phyloP scores from a whole-genome alignment of 164 flowering plant species.

The Vitis cinerea region DNA sequence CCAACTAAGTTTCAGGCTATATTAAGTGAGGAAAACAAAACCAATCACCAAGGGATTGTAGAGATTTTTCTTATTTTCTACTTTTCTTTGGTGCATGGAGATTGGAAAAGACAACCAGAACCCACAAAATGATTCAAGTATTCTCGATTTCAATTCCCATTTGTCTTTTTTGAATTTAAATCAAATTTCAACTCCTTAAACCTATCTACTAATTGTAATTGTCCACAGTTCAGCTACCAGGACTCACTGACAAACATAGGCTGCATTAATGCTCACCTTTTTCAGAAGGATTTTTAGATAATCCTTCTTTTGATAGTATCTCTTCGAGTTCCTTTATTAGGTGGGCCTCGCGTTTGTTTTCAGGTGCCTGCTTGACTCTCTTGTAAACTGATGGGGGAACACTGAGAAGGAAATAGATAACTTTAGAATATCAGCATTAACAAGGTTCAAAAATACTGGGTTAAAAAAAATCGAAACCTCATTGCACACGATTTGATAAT shows the following conservation, averaged over 20 bases:
- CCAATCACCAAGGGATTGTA: too few relatives aligned
- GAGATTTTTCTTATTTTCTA: too few relatives aligned
- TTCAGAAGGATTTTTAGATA: conserved; percentile 80
- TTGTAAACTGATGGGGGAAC: conserved; percentile 79
- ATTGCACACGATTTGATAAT: conserved; percentile 88
- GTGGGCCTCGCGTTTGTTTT: conserved; percentile 67
- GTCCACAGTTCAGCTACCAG: background rate
- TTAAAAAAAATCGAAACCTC: conserved; percentile 44
- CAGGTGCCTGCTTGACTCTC: conserved; percentile 86
- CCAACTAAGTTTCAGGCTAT: too few relatives aligned
- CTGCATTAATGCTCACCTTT: conserved; percentile 50
- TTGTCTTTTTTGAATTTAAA: too few relatives aligned
- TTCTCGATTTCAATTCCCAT: too few relatives aligned
- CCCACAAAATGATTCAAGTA: too few relatives aligned
- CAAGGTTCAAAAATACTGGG: background rate
- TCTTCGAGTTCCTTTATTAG: conserved; percentile 77
- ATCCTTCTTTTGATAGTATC: conserved; percentile 78
- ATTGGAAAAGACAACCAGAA: too few relatives aligned
- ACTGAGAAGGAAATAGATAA: conserved; percentile 35
- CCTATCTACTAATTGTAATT: background rate
- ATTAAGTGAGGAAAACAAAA: too few relatives aligned
- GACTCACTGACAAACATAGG: background rate
- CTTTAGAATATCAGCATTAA: background rate
- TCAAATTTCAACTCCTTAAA: too few relatives aligned
- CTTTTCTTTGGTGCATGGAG: too few relatives aligned